Conservation (phyloP, 306 rosid genomes). For the Vachellia pachyceras region DNA sequence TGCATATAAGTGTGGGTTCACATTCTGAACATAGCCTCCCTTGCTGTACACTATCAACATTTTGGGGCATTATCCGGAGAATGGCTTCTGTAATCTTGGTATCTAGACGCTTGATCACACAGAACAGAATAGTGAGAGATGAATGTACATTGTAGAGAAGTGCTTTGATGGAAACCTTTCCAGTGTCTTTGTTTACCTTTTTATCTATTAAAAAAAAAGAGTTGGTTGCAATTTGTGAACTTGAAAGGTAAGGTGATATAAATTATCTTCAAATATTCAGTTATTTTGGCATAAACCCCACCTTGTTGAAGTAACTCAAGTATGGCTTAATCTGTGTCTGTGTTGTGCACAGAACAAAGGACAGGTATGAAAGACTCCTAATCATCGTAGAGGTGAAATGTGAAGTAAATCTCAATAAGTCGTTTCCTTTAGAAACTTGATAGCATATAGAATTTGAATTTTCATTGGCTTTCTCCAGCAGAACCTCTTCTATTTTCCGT, state of each 20-base stretch:
- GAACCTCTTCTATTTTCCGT: background rate
- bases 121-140: background rate
- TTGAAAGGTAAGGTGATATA: background rate
- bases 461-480: background rate
- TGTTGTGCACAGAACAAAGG: background rate
- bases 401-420: background rate
- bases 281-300: too few species aligned
- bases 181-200: background rate
- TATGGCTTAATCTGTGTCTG: background rate
- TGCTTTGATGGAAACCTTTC: conserved; percentile 12
- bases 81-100: conserved; percentile 12
- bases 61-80: conserved; percentile 11
- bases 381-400: background rate
- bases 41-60: background rate
- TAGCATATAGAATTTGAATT: background rate
- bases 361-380: background rate
- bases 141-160: background rate
- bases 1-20: conserved; percentile 24
- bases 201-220: background rate
- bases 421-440: conserved; percentile 4
- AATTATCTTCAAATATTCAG: background rate
- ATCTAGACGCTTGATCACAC: conserved; percentile 4
- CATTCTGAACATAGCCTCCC: conserved; percentile 19
- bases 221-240: background rate
- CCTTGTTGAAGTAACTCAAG: background rate